Conservation (phyloP, 176 grass and related monocot genomes). For the Lolium perenne region DNA sequence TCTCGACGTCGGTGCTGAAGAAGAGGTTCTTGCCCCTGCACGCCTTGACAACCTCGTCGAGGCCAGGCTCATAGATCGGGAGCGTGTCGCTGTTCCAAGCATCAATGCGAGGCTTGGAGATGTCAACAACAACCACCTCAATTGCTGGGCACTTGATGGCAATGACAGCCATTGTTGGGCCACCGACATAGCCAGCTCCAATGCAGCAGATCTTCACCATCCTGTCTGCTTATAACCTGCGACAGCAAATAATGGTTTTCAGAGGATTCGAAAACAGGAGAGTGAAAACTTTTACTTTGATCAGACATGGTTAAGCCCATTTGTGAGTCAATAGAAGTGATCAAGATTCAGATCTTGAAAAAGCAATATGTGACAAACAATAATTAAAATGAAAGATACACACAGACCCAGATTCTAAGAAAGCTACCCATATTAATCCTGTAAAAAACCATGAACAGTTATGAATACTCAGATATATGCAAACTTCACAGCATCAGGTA, state of each 20-base stretch:
- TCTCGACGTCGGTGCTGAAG: slow-evolving; percentile 87
- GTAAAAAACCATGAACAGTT: background rate
- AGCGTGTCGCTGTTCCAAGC: slow-evolving; percentile 82
- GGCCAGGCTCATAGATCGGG: slow-evolving; percentile 79
- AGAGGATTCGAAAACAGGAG: background rate
- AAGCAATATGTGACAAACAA: background rate
- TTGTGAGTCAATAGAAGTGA: background rate
- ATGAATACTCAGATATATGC: background rate
- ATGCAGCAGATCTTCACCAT: slow-evolving; percentile 37
- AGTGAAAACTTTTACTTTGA: background rate
- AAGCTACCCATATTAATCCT: background rate
- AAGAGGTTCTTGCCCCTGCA: slow-evolving; percentile 85
- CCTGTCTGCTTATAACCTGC: slow-evolving; percentile 22
- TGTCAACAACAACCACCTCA: slow-evolving; percentile 78
- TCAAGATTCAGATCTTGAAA: background rate
- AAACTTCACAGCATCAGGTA: background rate
- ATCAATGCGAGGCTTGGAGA: slow-evolving; percentile 69
- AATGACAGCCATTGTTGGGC: slow-evolving; percentile 76
- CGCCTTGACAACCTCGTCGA: slow-evolving; percentile 83
- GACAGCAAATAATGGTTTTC: background rate
- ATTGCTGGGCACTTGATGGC: slow-evolving; percentile 82
- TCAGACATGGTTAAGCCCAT: slow-evolving; percentile 22
- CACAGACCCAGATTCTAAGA: background rate
- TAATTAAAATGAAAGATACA: no score
- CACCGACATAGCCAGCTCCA: slow-evolving; percentile 32